Percentiles rank a stretch among this genome's conserved stretches.
Evolutionary conservation across 495 filamentous ascomycete species (phyloP).

Genomic region (Annulohypoxylon stygium): DNA sequence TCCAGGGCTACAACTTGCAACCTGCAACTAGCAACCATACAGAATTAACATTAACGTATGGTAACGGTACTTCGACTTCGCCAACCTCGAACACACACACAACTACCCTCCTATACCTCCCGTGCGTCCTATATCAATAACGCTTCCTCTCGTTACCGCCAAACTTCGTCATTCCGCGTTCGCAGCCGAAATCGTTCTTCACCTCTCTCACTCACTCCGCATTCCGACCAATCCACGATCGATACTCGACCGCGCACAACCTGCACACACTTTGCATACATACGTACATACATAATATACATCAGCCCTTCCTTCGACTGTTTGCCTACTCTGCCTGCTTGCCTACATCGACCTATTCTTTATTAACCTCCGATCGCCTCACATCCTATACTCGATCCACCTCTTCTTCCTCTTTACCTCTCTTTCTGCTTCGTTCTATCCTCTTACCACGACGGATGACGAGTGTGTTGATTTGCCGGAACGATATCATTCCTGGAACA

Average conservation of each 20-base stretch:
- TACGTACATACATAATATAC: constrained; percentile 37
- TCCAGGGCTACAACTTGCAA: too few species aligned
- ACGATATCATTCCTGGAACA: constrained; percentile 13
- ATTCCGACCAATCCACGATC: constrained; percentile 35
- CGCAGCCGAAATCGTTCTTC: constrained; percentile 29
- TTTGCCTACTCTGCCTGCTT: constrained; percentile 32
- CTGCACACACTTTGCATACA: constrained; percentile 26
- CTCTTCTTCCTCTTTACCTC: constrained; percentile 5
- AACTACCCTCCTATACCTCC: neutral
- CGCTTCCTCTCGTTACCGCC: neutral
- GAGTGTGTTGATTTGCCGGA: constrained; percentile 19
- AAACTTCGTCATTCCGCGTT: constrained; percentile 17
- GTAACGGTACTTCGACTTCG: constrained; percentile 4
- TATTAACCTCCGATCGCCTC: constrained; percentile 23
- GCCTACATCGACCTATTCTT: constrained; percentile 25
- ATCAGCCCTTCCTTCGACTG: constrained; percentile 40
- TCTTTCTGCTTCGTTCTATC: constrained; percentile 3
- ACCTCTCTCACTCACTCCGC: neutral
- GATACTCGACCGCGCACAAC: constrained; percentile 39
- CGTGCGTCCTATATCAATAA: neutral
- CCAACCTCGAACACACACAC: neutral
- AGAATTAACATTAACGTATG: too few species aligned
- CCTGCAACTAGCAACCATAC: too few species aligned
- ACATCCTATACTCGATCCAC: constrained; percentile 1
- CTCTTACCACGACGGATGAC: constrained; percentile 22